phyloP scores from a whole-genome alignment of 108 stramenopile species.

The Fistulifera solaris region DNA sequence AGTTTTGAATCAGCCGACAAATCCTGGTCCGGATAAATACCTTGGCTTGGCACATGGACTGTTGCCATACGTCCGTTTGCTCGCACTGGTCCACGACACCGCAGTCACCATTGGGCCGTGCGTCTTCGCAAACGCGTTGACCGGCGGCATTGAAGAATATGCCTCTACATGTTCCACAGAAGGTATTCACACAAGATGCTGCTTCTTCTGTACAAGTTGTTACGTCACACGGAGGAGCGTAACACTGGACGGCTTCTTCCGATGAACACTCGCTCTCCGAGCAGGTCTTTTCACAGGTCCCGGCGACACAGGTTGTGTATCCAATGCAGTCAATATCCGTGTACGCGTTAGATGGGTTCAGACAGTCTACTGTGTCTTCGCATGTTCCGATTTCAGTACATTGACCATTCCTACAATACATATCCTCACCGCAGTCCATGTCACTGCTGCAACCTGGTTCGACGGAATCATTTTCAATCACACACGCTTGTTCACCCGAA shows the following conservation, averaged over 20 bases:
- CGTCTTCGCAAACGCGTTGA: too few relatives aligned
- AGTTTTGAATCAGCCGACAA: too few relatives aligned
- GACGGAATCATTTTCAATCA: not conserved
- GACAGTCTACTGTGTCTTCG: conserved; percentile 9
- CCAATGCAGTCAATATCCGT: conserved; percentile 14
- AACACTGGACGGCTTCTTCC: too few relatives aligned
- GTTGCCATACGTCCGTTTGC: too few relatives aligned
- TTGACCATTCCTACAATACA: conserved; percentile 11
- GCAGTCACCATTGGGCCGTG: too few relatives aligned
- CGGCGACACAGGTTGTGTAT: conserved; percentile 7
- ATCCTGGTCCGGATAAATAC: not conserved
- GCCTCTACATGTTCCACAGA: conserved; percentile 13
- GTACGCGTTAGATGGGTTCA: conserved; percentile 16
- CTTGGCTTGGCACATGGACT: too few relatives aligned
- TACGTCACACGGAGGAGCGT: too few relatives aligned
- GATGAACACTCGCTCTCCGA: too few relatives aligned
- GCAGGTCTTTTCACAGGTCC: conserved; percentile 7
- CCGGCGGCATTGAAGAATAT: conserved; percentile 9
- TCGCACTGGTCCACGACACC: too few relatives aligned
- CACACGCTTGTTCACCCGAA: conserved; percentile 1
- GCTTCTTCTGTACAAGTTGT: too few relatives aligned
- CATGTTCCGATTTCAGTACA: conserved; percentile 8
- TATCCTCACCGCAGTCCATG: conserved; percentile 3
- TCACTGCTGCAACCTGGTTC: conserved; percentile 1
- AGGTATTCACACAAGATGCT: conserved; percentile 3